Evolutionary conservation across 331 rosid genomes (phyloP), one percentile per base, ranked within the genome.

Genomic region (Telfairia occidentalis): DNA sequence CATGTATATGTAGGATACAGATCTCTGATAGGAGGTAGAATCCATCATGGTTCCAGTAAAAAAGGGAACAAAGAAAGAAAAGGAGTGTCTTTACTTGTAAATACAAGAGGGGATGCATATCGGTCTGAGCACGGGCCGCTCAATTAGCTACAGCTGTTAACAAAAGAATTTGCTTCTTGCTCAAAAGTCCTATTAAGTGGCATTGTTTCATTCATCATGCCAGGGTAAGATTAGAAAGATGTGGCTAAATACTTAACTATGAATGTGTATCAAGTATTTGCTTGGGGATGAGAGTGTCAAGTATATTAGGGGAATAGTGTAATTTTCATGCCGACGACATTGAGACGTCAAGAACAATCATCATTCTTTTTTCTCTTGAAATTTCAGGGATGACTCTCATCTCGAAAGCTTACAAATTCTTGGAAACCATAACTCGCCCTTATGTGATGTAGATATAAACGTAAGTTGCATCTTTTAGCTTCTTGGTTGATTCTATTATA

Each of bases 301-400:
- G 3, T 63, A n/a, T 16, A 46, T 42, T 26, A 45, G 40, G 38
- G 43, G 26, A 69, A 7, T 43, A 65, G 32, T 64, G 48, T 19
- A 37, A 34, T 35, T 64, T 64, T 64, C 71, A 35, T 19, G 50
- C 53, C 1, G 50, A 5, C 1, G n/a, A 63, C 53, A 19, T 24
- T 40, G 37, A 9, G 52, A 37, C 30, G 9, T 64, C 15, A 67
- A 45, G 26, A 46, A 46, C 4, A 57, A 43, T 78, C 80, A 78
- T 71, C 81, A 76, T 38, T 78, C 35, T 73, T 55, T 67, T 49
- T 81, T 34, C 45, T 74, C 26, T 45, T 72, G 69, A 60, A 83
- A 78, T 86, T 88, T 79, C 96, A 95, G 99, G 88, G 90, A 90
- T 67, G 85, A 81, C 83, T 78, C 87, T 85, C 90, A 87, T 74